Evolutionary conservation across 768 basidiomycete species (phyloP), one percentile per base, ranked within the genome.

Genomic region (Pholiota conissans): DNA sequence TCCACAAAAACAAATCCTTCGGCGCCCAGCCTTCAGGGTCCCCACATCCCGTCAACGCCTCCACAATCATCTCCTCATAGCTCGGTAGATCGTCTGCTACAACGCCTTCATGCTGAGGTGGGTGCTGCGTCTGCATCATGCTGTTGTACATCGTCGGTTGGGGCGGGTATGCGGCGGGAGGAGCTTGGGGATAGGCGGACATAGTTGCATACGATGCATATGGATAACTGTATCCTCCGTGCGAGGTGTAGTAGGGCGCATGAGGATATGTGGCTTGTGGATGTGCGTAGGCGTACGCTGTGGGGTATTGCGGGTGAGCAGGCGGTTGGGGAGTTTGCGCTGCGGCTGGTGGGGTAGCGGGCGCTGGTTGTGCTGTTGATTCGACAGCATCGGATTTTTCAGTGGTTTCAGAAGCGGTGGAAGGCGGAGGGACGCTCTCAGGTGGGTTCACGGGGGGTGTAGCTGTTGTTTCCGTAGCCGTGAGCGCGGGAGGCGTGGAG

Each of bases 21-120:
- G 93, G 93, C 6, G 86, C 86, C 55, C 83, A 83, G 16, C 93
- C 93, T 46, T 94, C 89, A 1, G 84, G 77, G 56, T 91, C 90
- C 6, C 73, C 76, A 40, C 82, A 79, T 55, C 87, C 88, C 13
- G 76, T 71, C 24, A 95, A 74, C 0, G 91, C 91, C 66, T 90
- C 89, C 10, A 88, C 89, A 16, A 94, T 90, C 93, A 95, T 95
- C 60, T 94, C 92, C 66, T 95, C 92, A 56, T 95, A 95, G 61
- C 88, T 90, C 6, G 92, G 92, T 49, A 94, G 77, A 63, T 91
- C 83, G 28, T 82, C 81, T 8, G 68, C 66, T 5, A 68, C 61
- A 37, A 62, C 62, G 22, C 64, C 71, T 32, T 70, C 64, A 37
- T 63, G 68, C 32, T 68, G 70, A 11, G 68, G 63, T 10, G 53